Percentiles rank a stretch among this genome's conserved stretches.
Evolutionary conservation across 2,329 filamentous ascomycete genomes (phyloP).

Genomic region (Alternaria ethzedia): DNA sequence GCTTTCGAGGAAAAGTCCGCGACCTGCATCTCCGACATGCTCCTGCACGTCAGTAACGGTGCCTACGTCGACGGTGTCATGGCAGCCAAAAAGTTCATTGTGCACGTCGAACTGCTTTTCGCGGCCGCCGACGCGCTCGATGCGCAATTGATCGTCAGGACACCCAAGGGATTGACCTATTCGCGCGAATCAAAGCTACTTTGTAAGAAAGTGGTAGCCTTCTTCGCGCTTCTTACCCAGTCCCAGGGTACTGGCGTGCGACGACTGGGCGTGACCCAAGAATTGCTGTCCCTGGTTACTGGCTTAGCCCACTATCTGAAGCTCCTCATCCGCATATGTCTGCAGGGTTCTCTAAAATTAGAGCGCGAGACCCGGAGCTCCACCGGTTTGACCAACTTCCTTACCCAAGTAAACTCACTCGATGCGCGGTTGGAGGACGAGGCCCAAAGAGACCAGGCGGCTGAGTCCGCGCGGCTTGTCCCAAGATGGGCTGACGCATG

Average conservation of each 20-base stretch:
- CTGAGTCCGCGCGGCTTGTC: conserved; percentile 52
- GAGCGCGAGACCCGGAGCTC: conserved; percentile 81
- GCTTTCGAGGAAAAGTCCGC: conserved; percentile 97
- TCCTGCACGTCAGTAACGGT: conserved; percentile 96
- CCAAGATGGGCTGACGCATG: conserved; percentile 74
- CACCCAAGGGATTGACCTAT: conserved; percentile 86
- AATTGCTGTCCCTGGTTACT: conserved; percentile 95
- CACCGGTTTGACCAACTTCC: conserved; percentile 79
- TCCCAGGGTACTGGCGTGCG: conserved; percentile 89
- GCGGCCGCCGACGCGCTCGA: conserved; percentile 86
- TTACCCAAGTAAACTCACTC: conserved; percentile 83
- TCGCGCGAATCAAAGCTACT: conserved; percentile 95
- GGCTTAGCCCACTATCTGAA: conserved; percentile 97
- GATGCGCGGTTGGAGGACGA: conserved; percentile 59
- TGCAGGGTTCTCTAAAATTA: conserved; percentile 89
- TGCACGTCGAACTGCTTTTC: conserved; percentile 93
- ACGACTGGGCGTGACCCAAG: conserved; percentile 94
- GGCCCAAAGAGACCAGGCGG: conserved; percentile 48
- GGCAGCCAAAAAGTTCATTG: conserved; percentile 94
- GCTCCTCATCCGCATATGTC: conserved; percentile 92
- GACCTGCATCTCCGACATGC: conserved; percentile 98
- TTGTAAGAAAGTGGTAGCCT: conserved; percentile 99
- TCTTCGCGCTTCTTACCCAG: conserved; percentile 93
- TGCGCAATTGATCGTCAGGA: conserved; percentile 68
- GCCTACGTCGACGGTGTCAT: conserved; percentile 94